Evolutionary conservation across 805 yeast species (phyloP).

Genomic region (Metschnikowia proteae): DNA sequence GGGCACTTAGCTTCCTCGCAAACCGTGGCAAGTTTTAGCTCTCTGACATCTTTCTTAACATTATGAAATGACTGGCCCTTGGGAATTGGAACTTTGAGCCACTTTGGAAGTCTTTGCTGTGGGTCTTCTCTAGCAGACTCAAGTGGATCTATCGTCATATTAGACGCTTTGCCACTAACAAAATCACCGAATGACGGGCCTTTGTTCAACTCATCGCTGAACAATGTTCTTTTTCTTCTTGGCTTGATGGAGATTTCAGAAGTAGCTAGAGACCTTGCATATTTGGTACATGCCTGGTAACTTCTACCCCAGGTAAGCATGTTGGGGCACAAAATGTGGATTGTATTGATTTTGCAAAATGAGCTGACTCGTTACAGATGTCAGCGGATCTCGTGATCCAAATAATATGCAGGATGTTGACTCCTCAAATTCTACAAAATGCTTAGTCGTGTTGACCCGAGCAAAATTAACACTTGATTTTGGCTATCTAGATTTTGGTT

Average conservation of each 20-base stretch:
- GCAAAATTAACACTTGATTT: background rate
- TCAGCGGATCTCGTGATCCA: background rate
- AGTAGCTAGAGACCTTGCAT: constrained; percentile 12
- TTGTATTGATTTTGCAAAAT: background rate
- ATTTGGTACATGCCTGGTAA: background rate
- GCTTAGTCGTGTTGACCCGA: background rate
- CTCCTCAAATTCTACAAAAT: background rate
- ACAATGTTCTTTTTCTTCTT: constrained; percentile 53
- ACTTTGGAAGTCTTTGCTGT: constrained; percentile 73
- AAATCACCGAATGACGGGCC: constrained; percentile 97
- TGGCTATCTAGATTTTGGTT: background rate
- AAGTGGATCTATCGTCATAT: constrained; percentile 66
- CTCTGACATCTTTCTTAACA: constrained; percentile 81
- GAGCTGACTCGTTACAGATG: background rate
- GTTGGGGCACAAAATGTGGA: background rate
- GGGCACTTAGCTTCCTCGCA: constrained; percentile 99
- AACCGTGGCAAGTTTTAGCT: constrained; percentile 86
- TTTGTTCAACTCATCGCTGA: constrained; percentile 64
- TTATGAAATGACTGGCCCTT: constrained; percentile 81
- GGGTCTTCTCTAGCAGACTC: constrained; percentile 68
- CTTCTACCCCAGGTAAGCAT: background rate
- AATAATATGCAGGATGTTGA: background rate
- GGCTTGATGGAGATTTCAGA: constrained; percentile 16
- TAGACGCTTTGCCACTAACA: constrained; percentile 73
- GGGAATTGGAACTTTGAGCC: constrained; percentile 97